Conservation (phyloP, 257 asterid species). For the Oldenlandia corymbosa region DNA sequence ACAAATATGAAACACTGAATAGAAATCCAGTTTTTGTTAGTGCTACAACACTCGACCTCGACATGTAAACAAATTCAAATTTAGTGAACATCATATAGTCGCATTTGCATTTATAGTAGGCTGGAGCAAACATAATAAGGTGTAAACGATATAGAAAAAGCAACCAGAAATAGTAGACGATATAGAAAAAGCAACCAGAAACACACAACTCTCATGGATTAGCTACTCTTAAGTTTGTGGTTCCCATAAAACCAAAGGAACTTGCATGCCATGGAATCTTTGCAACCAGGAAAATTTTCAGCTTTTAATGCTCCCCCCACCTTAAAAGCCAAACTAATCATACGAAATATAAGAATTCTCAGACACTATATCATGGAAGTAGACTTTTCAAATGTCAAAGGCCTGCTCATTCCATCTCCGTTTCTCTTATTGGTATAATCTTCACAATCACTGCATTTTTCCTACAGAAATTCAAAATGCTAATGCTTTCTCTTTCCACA, state of each 20-base stretch:
- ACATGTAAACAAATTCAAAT: neutral
- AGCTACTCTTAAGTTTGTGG: constrained; percentile 54
- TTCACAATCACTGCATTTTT: constrained; percentile 13
- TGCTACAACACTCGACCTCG: neutral
- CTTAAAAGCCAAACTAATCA: constrained; percentile 22
- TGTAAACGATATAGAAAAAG: neutral
- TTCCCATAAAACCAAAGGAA: constrained; percentile 13
- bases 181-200: constrained; percentile 43
- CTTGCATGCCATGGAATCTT: constrained; percentile 17
- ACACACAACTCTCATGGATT: constrained; percentile 55
- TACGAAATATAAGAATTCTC: constrained; percentile 18
- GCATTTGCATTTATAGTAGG: neutral
- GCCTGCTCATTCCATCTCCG: no score
- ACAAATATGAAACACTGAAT: neutral
- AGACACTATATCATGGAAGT: constrained; percentile 22
- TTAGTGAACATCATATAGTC: no score
- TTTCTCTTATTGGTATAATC: no score
- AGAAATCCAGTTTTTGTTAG: neutral
- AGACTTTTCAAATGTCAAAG: neutral
- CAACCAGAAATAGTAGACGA: constrained; percentile 15
- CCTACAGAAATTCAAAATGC: constrained; percentile 12
- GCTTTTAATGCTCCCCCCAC: constrained; percentile 7
- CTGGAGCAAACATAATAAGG: neutral
- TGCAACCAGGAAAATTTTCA: constrained; percentile 9
- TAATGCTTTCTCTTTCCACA: constrained; percentile 23